These are phyloP conservation scores for Juglanconis sp. DNA, from an alignment of 2,329 filamentous ascomycete genomes.

Conservation along the genomic window DNA sequence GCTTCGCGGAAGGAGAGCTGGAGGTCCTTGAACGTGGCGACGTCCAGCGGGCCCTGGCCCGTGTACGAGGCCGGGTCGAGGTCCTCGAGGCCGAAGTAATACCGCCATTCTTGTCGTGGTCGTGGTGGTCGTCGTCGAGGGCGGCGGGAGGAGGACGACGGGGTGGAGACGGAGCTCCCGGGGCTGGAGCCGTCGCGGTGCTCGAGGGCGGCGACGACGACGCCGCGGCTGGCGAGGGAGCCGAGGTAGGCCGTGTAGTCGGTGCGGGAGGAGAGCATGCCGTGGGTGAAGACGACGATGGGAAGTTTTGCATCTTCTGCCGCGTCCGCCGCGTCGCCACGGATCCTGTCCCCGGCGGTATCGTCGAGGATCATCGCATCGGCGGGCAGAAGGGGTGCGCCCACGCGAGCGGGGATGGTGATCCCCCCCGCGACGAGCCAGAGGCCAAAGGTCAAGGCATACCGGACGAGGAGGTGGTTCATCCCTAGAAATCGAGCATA, in stretches of 20 bases:
- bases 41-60: constrained; percentile 25
- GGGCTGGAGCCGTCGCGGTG: constrained; percentile 52
- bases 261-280: constrained; percentile 46
- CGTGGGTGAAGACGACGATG: constrained; percentile 50
- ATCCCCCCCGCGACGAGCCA: constrained; percentile 13
- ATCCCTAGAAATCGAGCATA: constrained; percentile 13
- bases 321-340: too few species aligned
- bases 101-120: constrained; percentile 12
- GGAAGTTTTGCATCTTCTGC: constrained; percentile 30
- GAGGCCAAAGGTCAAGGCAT: not conserved
- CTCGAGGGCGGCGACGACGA: constrained; percentile 48
- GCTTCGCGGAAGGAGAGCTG: constrained; percentile 50
- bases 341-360: too few species aligned
- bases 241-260: constrained; percentile 52
- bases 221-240: constrained; percentile 47
- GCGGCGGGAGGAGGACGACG: constrained; percentile 1
- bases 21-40: constrained; percentile 37
- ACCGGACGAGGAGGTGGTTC: constrained; percentile 12
- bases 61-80: constrained; percentile 1
- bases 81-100: constrained; percentile 7
- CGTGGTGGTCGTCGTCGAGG: not conserved
- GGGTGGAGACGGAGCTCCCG: constrained; percentile 36
- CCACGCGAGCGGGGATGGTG: constrained; percentile 10
- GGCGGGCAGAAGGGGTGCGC: constrained; percentile 9
- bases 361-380: not conserved